Evolutionary conservation across 176 grass and related monocot species (phyloP).

Genomic region (Chloris gayana): DNA sequence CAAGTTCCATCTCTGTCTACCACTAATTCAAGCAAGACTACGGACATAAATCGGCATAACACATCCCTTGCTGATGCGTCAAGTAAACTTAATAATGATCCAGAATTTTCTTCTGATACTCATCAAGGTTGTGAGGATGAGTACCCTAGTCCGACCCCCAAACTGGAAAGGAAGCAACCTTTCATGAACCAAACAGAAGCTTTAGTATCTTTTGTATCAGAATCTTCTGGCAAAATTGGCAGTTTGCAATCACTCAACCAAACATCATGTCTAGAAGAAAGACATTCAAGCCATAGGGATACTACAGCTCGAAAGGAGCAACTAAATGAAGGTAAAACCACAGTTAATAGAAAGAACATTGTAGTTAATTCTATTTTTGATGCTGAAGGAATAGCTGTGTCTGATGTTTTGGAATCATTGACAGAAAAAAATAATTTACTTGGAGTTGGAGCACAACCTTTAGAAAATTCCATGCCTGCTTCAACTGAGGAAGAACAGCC

Average conservation of each 20-base stretch:
- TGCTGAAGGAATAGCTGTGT: too few species aligned
- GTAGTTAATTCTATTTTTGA: too few species aligned
- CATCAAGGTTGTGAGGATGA: constrained; percentile 44
- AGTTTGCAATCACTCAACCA: too few species aligned
- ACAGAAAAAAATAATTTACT: constrained; percentile 16
- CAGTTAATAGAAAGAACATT: too few species aligned
- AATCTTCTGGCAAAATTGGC: constrained; percentile 47
- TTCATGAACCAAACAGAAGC: constrained; percentile 32
- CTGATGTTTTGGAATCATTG: too few species aligned
- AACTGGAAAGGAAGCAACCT: constrained; percentile 41
- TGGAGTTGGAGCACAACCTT: constrained; percentile 22
- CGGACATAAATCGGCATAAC: constrained; percentile 36
- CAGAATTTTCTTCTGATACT: constrained; percentile 33
- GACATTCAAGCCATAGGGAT: too few species aligned
- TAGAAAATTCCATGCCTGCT: constrained; percentile 34
- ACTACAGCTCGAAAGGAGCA: too few species aligned
- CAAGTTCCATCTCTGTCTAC: constrained; percentile 31
- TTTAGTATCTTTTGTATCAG: constrained; percentile 37
- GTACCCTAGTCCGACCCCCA: constrained; percentile 60
- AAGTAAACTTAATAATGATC: constrained; percentile 18
- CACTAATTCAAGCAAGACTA: constrained; percentile 34
- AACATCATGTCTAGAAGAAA: too few species aligned
- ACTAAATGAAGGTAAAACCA: too few species aligned
- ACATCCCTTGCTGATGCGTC: constrained; percentile 29
- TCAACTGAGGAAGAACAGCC: constrained; percentile 63